A percentile compares a stretch with the other conserved stretches of the same genome.
These are phyloP conservation scores for Calvatia gigantea DNA, from an alignment of 768 basidiomycete species.

Conservation along the genomic window DNA sequence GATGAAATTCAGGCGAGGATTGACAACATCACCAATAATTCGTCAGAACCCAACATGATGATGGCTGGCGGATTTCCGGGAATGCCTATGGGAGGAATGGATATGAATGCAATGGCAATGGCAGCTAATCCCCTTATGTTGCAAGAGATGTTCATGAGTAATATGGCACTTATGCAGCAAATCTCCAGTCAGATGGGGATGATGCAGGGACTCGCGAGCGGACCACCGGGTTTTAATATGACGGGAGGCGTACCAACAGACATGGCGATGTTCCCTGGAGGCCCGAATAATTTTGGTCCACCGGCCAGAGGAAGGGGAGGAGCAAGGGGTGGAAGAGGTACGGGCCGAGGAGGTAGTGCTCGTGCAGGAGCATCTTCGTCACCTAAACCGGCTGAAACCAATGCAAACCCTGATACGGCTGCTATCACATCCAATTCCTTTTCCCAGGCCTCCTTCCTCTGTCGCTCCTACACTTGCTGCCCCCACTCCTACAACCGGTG, in stretches of 20 bases:
- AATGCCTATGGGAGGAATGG: conserved; percentile 40
- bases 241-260: conserved; percentile 51
- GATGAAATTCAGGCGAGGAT: conserved; percentile 81
- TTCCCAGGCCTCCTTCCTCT: conserved; percentile 16
- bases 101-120: conserved; percentile 57
- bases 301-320: conserved; percentile 34
- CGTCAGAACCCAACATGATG: conserved; percentile 56
- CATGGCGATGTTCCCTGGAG: conserved; percentile 46
- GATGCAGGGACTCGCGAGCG: conserved; percentile 55
- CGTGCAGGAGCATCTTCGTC: conserved; percentile 21
- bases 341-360: conserved; percentile 47
- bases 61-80: conserved; percentile 44
- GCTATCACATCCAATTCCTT: conserved; percentile 16
- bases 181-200: conserved; percentile 85
- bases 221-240: conserved; percentile 53
- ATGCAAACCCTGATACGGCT: conserved; percentile 15
- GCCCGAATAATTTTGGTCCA: conserved; percentile 33
- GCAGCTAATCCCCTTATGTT: conserved; percentile 67
- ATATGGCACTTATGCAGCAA: conserved; percentile 92
- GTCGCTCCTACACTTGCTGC: conserved; percentile 20
- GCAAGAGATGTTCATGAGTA: conserved; percentile 89
- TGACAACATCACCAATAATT: conserved; percentile 66
- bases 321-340: conserved; percentile 36
- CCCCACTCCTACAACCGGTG: conserved; percentile 19
- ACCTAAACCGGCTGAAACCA: conserved; percentile 8